Percentiles rank a stretch among this genome's conserved stretches.
phyloP scores from a whole-genome alignment of 768 basidiomycete genomes.

The Pilatotrama ljubarskyi region DNA sequence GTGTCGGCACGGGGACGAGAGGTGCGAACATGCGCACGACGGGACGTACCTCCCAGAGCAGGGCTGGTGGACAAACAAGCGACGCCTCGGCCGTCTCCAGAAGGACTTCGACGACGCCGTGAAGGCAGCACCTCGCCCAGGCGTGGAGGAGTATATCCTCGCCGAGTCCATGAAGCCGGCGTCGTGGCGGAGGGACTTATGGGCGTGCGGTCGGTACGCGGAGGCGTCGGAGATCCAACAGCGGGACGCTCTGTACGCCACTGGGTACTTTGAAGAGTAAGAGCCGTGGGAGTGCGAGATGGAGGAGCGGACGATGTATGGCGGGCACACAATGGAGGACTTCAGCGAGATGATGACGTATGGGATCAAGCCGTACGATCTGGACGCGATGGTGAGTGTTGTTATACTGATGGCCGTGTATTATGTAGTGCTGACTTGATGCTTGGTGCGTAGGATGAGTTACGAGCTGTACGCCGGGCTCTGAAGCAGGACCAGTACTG shows the following conservation, averaged over 20 bases:
- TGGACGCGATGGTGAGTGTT: too few relatives aligned
- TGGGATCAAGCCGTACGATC: slow-evolving; percentile 47
- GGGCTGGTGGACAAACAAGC: slow-evolving; percentile 47
- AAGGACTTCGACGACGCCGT: too few relatives aligned
- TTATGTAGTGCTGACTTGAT: too few relatives aligned
- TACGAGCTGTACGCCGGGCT: too few relatives aligned
- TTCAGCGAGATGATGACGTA: slow-evolving; percentile 37
- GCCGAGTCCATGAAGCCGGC: not conserved
- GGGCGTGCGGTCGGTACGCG: not conserved
- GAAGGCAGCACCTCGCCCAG: not conserved
- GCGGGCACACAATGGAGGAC: slow-evolving; percentile 39
- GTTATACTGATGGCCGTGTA: too few relatives aligned
- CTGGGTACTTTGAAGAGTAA: not conserved
- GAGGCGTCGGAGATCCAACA: not conserved
- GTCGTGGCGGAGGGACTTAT: not conserved
- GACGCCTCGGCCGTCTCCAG: not conserved
- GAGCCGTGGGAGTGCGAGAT: slow-evolving; percentile 3
- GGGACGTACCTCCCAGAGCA: slow-evolving; percentile 41
- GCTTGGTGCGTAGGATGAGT: too few relatives aligned
- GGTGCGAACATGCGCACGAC: slow-evolving; percentile 52
- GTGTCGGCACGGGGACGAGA: slow-evolving; percentile 39
- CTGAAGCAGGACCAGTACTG: too few relatives aligned
- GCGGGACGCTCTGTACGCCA: not conserved
- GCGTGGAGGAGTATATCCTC: too few relatives aligned
- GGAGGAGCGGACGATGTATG: slow-evolving; percentile 24